Evolutionary conservation across 139 green algal genomes (phyloP).

Genomic region (Dunaliella primolecta): DNA sequence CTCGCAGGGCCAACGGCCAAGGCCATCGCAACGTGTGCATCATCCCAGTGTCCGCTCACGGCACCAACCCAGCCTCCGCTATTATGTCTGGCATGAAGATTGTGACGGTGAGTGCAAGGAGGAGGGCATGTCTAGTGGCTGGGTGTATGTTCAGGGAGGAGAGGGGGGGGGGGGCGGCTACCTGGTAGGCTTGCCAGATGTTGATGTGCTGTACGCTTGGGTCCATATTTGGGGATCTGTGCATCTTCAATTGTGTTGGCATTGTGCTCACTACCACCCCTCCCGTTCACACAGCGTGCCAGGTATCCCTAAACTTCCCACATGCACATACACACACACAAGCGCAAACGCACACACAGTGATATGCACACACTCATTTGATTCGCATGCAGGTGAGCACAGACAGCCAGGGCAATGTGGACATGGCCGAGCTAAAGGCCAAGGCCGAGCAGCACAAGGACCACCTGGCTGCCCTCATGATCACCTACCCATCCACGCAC

Average conservation of each 20-base stretch:
- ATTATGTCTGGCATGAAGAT: constrained; percentile 98
- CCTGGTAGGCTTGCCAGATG: too few species aligned
- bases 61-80: constrained; percentile 96
- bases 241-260: too few species aligned
- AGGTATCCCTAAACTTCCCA: too few species aligned
- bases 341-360: background rate
- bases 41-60: constrained; percentile 96
- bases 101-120: constrained; percentile 80
- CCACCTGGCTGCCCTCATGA: constrained; percentile 97
- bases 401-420: constrained; percentile 78
- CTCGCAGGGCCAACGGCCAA: constrained; percentile 56
- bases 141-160: too few species aligned
- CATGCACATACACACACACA: background rate
- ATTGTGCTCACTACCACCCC: too few species aligned
- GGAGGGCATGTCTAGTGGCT: constrained; percentile 29
- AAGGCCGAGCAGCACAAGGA: constrained; percentile 77
- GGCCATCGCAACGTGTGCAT: constrained; percentile 95
- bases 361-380: background rate
- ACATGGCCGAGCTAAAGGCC: constrained; percentile 86
- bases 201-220: too few species aligned
- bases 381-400: constrained; percentile 2
- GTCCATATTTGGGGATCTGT: too few species aligned
- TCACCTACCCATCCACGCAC: constrained; percentile 98
- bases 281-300: too few species aligned
- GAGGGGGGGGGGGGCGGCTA: too few species aligned